These are phyloP conservation scores for Cocos nucifera DNA, from an alignment of 176 grass and related monocot genomes.

Conservation along the genomic window DNA sequence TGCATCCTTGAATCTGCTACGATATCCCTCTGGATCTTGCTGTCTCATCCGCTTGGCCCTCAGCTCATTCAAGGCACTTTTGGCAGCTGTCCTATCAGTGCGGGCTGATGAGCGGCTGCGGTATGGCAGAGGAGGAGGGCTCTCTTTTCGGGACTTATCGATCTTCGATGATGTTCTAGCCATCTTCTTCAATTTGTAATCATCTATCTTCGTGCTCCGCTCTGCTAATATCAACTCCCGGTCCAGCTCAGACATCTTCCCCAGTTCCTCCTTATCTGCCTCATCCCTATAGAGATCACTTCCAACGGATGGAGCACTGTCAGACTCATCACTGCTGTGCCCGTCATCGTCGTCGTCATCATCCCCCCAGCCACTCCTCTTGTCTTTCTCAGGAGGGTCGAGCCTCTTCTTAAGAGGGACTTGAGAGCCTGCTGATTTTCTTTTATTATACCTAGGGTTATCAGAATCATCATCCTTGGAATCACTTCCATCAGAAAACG, in stretches of 20 bases:
- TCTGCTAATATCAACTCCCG: conserved; percentile 71
- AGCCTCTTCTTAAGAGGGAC: conserved; percentile 83
- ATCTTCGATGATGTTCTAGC: conserved; percentile 50
- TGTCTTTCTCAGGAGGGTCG: conserved; percentile 39
- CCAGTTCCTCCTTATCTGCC: conserved; percentile 67
- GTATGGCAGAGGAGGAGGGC: conserved; percentile 43
- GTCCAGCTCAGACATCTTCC: conserved; percentile 63
- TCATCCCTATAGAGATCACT: conserved; percentile 96
- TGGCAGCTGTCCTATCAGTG: conserved; percentile 38
- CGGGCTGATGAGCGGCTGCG: conserved; percentile 34
- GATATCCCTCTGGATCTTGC: conserved; percentile 47
- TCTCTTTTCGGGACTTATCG: conserved; percentile 40
- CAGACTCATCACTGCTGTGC: conserved; percentile 43
- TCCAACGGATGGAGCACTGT: conserved; percentile 64
- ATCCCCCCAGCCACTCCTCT: conserved; percentile 22
- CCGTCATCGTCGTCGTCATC: conserved; percentile 29
- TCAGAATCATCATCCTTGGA: conserved; percentile 42
- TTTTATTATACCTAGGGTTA: conserved; percentile 38
- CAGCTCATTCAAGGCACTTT: conserved; percentile 58
- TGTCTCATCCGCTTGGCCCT: conserved; percentile 50
- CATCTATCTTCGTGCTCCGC: conserved; percentile 37
- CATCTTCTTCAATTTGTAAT: conserved; percentile 70
- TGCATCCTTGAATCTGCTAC: conserved; percentile 41
- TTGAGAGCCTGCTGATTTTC: conserved; percentile 40
- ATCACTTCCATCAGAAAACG: conserved; percentile 45